Evolutionary conservation across 306 rosid species (phyloP), one percentile per base, ranked within the genome.

Genomic region (Geum urbanum): DNA sequence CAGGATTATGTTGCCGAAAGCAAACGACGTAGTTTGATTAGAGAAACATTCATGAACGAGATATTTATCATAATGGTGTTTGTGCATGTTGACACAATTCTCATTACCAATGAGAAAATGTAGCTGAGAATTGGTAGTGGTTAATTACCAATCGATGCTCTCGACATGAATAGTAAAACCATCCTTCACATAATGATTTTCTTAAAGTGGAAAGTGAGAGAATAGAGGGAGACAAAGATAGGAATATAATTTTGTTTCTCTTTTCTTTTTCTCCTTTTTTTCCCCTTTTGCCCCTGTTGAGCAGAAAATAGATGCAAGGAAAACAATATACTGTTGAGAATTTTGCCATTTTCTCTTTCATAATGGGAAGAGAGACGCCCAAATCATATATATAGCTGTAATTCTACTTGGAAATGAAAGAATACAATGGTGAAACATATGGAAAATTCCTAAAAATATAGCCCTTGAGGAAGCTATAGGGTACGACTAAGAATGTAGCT

Each of bases 71-170:
- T 72, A 44, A 76, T 80, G 52, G 70, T 72, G 75, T 76, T 76
- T 76, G 58, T 80, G 81, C 79, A 71, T 76, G 81, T 76, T 68
- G 71, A 66, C 69, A 64, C 20, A 51, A 64, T 63, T 43, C 41
- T 49, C 49, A 60, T 9, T 19, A 58, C 44, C 74, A 70, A 13
- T 63, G 15, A 48, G 73, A 64, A 64, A 43, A 9, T 48, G 55
- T 71, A 48, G 67, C 63, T 73, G 50, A 47, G 24, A 43, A 53
- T 70, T 76, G n/a, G 70, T 74, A 73, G 73, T 67, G 69, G 72
- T 39, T 35, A 4, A 60, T 27, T 39, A 50, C 52, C 63, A 65
- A 65, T 64, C 16, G 39, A 64, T 72, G 74, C 11, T 72, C 50
- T 72, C 50, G 63, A 40, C 77, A 72, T 50, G 65, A 48, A 22